Percentiles rank a stretch among this genome's conserved stretches.
Conservation (phyloP, 148 eudicot genomes). For the Euryodendron excelsum region DNA sequence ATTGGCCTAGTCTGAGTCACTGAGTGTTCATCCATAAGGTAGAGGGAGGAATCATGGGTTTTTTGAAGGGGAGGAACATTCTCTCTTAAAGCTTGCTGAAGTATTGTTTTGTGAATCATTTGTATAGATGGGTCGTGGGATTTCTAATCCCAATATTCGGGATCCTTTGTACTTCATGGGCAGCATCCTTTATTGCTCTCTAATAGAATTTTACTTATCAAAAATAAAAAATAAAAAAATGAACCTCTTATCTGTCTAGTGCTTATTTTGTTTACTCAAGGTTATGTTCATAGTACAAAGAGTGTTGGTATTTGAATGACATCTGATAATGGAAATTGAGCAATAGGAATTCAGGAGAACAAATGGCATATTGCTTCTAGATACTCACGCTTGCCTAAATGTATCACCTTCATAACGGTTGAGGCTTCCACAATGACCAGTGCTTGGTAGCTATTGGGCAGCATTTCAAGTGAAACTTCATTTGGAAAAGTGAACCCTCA, state of each 20-base stretch:
- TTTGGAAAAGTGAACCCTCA: not conserved
- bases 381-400: not conserved
- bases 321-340: no score
- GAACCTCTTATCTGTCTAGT: not conserved
- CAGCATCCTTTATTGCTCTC: no score
- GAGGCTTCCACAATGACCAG: not conserved
- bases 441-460: not conserved
- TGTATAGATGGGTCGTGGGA: no score
- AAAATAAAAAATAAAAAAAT: no score
- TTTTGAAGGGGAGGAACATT: no score
- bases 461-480: not conserved
- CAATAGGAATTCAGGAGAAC: not conserved
- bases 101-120: no score
- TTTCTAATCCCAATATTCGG: no score
- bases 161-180: no score
- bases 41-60: no score
- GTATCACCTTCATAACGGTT: not conserved
- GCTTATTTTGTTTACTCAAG: conserved; percentile 1
- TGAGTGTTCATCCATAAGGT: no score
- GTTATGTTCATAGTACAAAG: not conserved
- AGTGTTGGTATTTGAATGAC: not conserved
- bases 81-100: no score
- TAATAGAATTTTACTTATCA: no score
- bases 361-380: conserved; percentile 1
- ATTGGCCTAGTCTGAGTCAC: conserved; percentile 88